Percentiles rank a stretch among this genome's conserved stretches.
phyloP scores from a whole-genome alignment of 106 monocot species.

The Apostasia shenzhenica region DNA sequence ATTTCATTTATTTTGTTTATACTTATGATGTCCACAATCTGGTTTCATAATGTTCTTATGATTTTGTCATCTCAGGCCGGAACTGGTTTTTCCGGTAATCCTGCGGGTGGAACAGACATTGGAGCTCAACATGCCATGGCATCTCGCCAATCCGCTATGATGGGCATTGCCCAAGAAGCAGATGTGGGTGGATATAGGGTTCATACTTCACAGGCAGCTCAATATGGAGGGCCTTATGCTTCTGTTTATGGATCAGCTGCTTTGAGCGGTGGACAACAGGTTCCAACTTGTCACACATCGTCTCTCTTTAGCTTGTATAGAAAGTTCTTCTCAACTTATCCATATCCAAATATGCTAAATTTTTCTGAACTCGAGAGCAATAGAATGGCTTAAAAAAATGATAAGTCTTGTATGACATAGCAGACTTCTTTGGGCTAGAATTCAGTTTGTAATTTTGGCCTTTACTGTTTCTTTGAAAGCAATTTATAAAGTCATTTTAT shows the following conservation, averaged over 20 bases:
- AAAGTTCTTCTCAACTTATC: neutral
- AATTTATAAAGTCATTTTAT: no score
- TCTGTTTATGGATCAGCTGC: constrained; percentile 64
- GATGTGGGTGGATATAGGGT: constrained; percentile 47
- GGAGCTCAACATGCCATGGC: constrained; percentile 20
- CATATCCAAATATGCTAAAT: neutral
- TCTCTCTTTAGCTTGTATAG: neutral
- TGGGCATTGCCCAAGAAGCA: constrained; percentile 39
- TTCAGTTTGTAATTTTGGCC: neutral
- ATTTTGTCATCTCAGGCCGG: constrained; percentile 17
- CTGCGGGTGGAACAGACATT: constrained; percentile 22
- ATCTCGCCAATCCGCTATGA: constrained; percentile 27
- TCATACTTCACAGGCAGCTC: constrained; percentile 43
- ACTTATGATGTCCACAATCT: neutral
- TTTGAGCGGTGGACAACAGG: constrained; percentile 54
- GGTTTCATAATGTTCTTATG: neutral
- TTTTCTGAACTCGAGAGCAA: neutral
- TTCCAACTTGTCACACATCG: neutral
- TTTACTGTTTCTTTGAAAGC: neutral
- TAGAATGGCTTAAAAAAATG: neutral
- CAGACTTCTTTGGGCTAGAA: neutral
- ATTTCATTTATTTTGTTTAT: neutral
- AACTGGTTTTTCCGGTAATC: constrained; percentile 23
- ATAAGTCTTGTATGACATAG: neutral
- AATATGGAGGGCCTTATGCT: constrained; percentile 74